These are phyloP conservation scores for Spatholobus suberectus DNA, from an alignment of 306 rosid genomes.

Conservation along the genomic window DNA sequence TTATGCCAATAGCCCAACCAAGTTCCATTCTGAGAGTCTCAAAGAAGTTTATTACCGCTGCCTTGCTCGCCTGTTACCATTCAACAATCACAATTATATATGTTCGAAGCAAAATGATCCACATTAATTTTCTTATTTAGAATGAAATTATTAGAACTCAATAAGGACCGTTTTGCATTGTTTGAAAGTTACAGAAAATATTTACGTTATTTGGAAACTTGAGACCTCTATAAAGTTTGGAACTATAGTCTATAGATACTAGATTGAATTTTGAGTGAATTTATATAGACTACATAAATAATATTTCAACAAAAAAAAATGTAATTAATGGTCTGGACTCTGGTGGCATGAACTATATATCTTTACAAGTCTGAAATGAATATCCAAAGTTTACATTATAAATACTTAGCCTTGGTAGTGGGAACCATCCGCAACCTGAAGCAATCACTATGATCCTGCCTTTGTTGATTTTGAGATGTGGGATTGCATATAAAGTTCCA, in stretches of 20 bases:
- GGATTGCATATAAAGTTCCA: slow-evolving; percentile 61
- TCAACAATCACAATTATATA: background rate
- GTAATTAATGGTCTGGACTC: background rate
- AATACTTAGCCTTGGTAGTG: slow-evolving; percentile 58
- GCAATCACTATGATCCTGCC: slow-evolving; percentile 73
- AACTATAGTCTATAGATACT: too few relatives aligned
- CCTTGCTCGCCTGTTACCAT: slow-evolving; percentile 61
- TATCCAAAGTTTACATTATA: slow-evolving; percentile 51
- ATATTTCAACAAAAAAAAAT: too few relatives aligned
- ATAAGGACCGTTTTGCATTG: too few relatives aligned
- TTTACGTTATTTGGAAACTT: too few relatives aligned
- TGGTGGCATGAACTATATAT: too few relatives aligned
- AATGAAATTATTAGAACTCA: too few relatives aligned
- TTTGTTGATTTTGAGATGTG: slow-evolving; percentile 57
- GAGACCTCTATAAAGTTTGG: background rate
- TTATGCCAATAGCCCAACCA: slow-evolving; percentile 45
- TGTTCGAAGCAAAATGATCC: background rate
- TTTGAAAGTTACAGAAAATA: too few relatives aligned
- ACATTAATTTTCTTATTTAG: too few relatives aligned
- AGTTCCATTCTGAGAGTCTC: slow-evolving; percentile 58
- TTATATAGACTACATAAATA: too few relatives aligned
- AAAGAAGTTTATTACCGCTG: slow-evolving; percentile 48
- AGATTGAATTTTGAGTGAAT: too few relatives aligned
- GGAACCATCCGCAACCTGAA: slow-evolving; percentile 66
- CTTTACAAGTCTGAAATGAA: too few relatives aligned